Evolutionary conservation across 352 stramenopile species (phyloP), one percentile per base, ranked within the genome.

Genomic region (Globisporangium yorkense): DNA sequence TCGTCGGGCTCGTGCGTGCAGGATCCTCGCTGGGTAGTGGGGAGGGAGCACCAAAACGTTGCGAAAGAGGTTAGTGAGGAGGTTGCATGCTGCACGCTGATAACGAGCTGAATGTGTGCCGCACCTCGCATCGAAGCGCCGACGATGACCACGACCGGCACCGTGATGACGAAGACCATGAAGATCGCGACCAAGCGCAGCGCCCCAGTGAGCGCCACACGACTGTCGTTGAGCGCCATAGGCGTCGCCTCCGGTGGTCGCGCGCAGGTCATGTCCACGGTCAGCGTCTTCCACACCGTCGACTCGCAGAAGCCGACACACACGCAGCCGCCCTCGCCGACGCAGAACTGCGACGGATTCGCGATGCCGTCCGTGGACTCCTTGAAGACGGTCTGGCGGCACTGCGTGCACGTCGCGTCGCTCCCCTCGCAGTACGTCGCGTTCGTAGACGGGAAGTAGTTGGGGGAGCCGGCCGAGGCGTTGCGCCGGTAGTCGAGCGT

Each of bases 381-480:
- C 39, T 70, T 61, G 37, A 77, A 77, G 3, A 57, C 40, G 51
- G 55, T 37, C 33, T 37, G 33, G 33, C 33, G 33, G 9, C 33
- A 37, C 5, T 37, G 33, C 33, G 33, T 37, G 59, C 65, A 87
- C 15, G 54, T 67, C 0, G 44, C 2, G 50, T 87, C 78, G 40
- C 64, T 54, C 15, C 62, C 50, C 16, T 69, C 60, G 50, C 78
- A 88, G 54, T 88, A 88, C 13, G 69, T 78, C 20, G 78, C 75
- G 62, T 87, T 82, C 33, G 59, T 72, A n/a, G 75, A 86, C 45
- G 74, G 74, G 57, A 88, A 88, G 51, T 72, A 80, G 46, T 80
- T 71, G 16, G 63, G 57, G 16, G 61, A 69, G n/a, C 49, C 59
- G 13, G 46, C 57, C 41, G 63, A 65, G 0, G 56, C 59, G 44